Evolutionary conservation across 2,329 filamentous ascomycete genomes (phyloP), one percentile per base, ranked within the genome.

Genomic region (Calonectria multiphialidica): DNA sequence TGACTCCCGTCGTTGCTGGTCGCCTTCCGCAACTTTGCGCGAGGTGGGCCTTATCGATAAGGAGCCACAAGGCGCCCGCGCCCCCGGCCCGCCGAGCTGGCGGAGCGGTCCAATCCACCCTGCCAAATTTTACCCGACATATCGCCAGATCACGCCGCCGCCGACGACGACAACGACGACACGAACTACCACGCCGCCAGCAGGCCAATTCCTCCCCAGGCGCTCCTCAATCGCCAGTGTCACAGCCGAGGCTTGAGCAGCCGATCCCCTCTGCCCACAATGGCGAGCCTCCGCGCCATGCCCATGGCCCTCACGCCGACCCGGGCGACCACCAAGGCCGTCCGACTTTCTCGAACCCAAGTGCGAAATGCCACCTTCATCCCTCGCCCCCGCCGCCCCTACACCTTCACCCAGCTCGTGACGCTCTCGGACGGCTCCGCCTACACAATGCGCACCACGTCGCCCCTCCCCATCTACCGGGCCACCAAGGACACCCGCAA

Each of bases 391-490:
- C 94, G 95, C 81, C 92, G 96, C 7, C 96, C 97, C 49, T 98
- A 98, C 89, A 95, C 93, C 77, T 98, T 98, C 88, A 98, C 96
- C n/a, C 97, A 99, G 86, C 90, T 99, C 72, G 89, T 99, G 77
- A 96, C 95, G 66, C 93, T 98, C 75, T 95, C 93, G 47, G 97
- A 99, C 87, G 97, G 97, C 78, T 94, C 91, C 80, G 94, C 96
- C 72, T 98, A 91, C 85, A 92, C 93, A 61, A 89, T 92, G 80
- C 94, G 94, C 82, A 96, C 94, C 28, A 95, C 94, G 13, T 94
- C 91, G 13, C 94, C 95, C 0, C 77, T 84, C 42, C 88, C 90
- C 3, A 83, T 93, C 59, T 89, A 91, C 85, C 87, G 87, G 71
- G 87, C 87, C 70, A 86, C 86, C 72, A 97, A 98, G 85, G 97